These are phyloP conservation scores for Hexamita inflata DNA, from an alignment of 208 protist genomes.

Conservation along the genomic window DNA sequence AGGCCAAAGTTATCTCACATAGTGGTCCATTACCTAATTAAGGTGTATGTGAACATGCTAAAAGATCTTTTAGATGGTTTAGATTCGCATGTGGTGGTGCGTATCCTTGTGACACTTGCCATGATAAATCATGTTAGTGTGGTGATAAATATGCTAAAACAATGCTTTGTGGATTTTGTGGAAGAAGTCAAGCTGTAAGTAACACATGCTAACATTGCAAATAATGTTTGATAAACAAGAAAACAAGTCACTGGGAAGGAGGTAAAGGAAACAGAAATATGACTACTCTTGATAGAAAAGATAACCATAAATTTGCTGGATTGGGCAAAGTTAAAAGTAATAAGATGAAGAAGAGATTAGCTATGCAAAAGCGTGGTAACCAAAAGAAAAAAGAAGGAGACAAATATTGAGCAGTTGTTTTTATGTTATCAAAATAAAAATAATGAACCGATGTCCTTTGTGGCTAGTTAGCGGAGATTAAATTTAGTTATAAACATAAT, in stretches of 20 bases:
- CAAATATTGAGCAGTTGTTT: too few species aligned
- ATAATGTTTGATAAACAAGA: background rate
- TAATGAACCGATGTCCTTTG: too few species aligned
- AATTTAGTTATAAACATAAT: too few species aligned
- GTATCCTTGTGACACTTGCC: slow-evolving; percentile 20
- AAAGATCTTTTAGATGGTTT: slow-evolving; percentile 3
- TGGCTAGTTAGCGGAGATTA: too few species aligned
- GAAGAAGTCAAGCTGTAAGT: background rate
- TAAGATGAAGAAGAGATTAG: too few species aligned
- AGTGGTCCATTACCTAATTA: background rate
- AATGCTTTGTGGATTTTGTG: slow-evolving; percentile 16
- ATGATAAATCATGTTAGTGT: background rate
- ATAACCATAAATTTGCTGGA: background rate
- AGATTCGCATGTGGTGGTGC: slow-evolving; percentile 1
- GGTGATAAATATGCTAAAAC: background rate
- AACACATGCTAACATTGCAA: background rate
- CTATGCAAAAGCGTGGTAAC: too few species aligned
- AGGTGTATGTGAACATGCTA: background rate
- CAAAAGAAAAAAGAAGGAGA: too few species aligned
- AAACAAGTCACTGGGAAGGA: slow-evolving; percentile 12
- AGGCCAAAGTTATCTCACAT: background rate
- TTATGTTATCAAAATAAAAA: too few species aligned
- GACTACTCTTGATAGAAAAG: background rate
- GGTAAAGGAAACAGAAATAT: background rate
- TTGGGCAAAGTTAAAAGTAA: too few species aligned